Evolutionary conservation across 768 basidiomycete species (phyloP), one percentile per base, ranked within the genome.

Genomic region (Leccinum obscurum): DNA sequence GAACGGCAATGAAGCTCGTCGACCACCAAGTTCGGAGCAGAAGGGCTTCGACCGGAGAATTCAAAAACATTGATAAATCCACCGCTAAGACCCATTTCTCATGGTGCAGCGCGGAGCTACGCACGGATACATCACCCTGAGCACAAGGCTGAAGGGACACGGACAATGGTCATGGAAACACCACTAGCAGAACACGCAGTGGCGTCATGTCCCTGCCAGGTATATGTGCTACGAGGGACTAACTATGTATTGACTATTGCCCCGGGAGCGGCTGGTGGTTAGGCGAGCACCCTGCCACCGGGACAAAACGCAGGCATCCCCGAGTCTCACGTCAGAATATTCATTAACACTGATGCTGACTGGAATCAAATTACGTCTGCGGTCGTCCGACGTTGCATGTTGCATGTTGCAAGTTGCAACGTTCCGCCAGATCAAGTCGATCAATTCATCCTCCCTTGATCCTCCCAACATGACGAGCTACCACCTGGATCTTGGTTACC

Each of bases 81-180:
- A 37, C 52, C 35, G 22, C 34, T 57, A 41, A 60, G 56, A 48
- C 34, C 30, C 34, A n/a, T 67, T 65, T 70, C 68, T 60, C 62
- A 62, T 72, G 58, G 10, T n/a, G 17, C 56, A 54, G 53, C 37
- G 51, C 54, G 58, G 67, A 55, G 46, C 56, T 61, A 62, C 67
- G 63, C 67, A 69, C 61, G 53, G 50, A 55, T 48, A 50, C 58
- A 57, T 56, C 56, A 62, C 69, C 69, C 70, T 71, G 70, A 67
- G 51, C 34, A 55, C 55, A 62, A 55, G 58, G 51, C 55, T 6
- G 51, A 35, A 51, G 52, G 54, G 49, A 49, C 34, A 61, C 56
- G 14, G 49, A 11, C 49, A 28, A 50, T 24, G 24, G 49, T 15
- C 26, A 50, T 50, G 59, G 53, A 54, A 54, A 53, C 20, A 61